Evolutionary conservation across 1,139 yeast species (phyloP), one percentile per base, ranked within the genome.

Genomic region (Blastobotrys indianensis): DNA sequence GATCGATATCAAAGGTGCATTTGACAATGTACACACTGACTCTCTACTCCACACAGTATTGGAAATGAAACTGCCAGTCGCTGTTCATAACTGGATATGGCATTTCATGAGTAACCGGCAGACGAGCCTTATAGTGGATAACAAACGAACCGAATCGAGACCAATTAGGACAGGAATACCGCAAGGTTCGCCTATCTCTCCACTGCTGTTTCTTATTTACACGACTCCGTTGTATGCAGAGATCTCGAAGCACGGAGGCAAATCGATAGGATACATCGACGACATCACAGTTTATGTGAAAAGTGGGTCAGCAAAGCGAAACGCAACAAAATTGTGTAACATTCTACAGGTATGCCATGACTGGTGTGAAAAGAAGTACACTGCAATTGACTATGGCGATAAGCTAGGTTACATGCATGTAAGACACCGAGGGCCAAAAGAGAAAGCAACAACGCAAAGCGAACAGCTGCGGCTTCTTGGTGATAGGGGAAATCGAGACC

Each of bases 141-240:
- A 41, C 6, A 33, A 37, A 32, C 12, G n/a, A n/a, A 23, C 32
- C 12, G 13, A 10, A 20, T 25, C 15, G 17, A 4, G 35, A 8
- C 28, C 25, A 9, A 20, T 47, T 7, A 25, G 31, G 16, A 49
- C 47, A 2, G 54, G 55, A n/a, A 52, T 52, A 30, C 55, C 55
- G 3, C 55, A 52, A 30, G 55, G 54, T 8, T 53, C 53, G 12
- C 55, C 56, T 2, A 45, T 50, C 10, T 53, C 54, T 3, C 54
- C 54, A 7, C 36, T 52, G 37, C 42, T 52, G 15, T 52, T 53
- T 31, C 37, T 52, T 25, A 34, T 53, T 9, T 52, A 52, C 43
- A 45, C 56, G 9, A 41, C 42, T 9, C 47, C 50, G 3, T 44
- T 53, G 31, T 52, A 53, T 13, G 32, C 41, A 2, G 36, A 25